Base-by-base conservation (phyloP, 306 rosid genomes). In the Cicer pinnatifidum region DNA sequence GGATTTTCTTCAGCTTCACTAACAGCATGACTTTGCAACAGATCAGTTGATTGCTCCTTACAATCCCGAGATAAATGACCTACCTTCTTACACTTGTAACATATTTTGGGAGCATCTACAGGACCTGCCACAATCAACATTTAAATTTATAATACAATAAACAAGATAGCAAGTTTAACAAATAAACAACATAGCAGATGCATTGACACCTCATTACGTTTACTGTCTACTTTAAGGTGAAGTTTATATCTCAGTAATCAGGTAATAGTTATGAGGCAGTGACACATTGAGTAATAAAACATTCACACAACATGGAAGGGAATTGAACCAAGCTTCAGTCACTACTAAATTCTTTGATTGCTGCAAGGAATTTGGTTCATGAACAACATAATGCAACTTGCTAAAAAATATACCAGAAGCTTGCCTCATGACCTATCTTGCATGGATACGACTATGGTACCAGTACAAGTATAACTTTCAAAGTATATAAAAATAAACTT, bases 41-140 rank as follows among this genome's bases (percentile, higher is more conserved):
- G 57, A 69, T 69, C 84, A 61, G 79, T 89, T 64, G 81, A 73
- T 73, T 81, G 86, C 85, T 94, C 95, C 47, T 71, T 84, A 76
- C 99, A 94, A 81, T 91, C 99, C 71, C 96, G 90, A 43, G 99
- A 87, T 45, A 94, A 85, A 73, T 91, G 99, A 68, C 97, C 99
- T 13, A 73, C 84, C 90, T 89, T 94, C 81, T 94, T 94, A 84
- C 99, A 94, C 87, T 85, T 91, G 68, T 89, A 94, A 80, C 99
- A 94, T 83, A 94, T 86, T 86, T 91, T 94, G 43, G 84, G 79
- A 78, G 96, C 88, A 13, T 91, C 97, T 43, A 59, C 57, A 75
- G 82, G 78, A 80, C 81, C 99, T 89, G 87, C 58, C 47, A 79
- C 59, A 73, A 52, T 37, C 40, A 61, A 70, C 75, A 67, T 44